A percentile compares a stretch with the other conserved stretches of the same genome.
Conservation (phyloP, 2,329 filamentous ascomycete species). For the Phyllosticta citrichinensis region DNA sequence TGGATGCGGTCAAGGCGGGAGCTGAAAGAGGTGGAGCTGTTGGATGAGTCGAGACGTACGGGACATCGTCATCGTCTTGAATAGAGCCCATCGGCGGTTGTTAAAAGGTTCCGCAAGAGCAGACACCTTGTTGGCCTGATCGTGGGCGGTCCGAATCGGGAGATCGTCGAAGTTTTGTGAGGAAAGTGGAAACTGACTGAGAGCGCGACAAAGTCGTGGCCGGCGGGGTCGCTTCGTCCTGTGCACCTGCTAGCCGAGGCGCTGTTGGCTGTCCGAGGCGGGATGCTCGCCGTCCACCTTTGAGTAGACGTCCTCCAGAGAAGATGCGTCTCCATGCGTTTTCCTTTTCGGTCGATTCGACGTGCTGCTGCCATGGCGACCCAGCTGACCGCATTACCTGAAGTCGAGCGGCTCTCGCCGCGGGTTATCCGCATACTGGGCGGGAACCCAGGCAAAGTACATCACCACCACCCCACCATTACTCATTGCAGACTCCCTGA, state of each 20-base stretch:
- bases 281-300: neutral
- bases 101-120: neutral
- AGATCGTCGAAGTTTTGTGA: neutral
- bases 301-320: neutral
- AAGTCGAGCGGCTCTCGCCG: constrained; percentile 68
- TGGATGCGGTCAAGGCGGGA: neutral
- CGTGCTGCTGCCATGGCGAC: constrained; percentile 1
- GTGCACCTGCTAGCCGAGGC: neutral
- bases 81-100: neutral
- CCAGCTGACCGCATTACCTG: constrained; percentile 39
- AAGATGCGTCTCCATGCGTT: neutral
- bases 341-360: neutral
- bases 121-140: constrained; percentile 6
- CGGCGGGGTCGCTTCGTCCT: neutral
- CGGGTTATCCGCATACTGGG: constrained; percentile 75
- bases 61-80: constrained; percentile 25
- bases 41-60: constrained; percentile 17
- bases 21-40: neutral
- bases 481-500: neutral
- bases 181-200: neutral
- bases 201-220: neutral
- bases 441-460: constrained; percentile 77
- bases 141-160: neutral
- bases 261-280: neutral
- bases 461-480: constrained; percentile 72